A percentile compares a stretch with the other conserved stretches of the same genome.
These are phyloP conservation scores for Juncus inflexus DNA, from an alignment of 176 grass and related monocot species.

Conservation along the genomic window DNA sequence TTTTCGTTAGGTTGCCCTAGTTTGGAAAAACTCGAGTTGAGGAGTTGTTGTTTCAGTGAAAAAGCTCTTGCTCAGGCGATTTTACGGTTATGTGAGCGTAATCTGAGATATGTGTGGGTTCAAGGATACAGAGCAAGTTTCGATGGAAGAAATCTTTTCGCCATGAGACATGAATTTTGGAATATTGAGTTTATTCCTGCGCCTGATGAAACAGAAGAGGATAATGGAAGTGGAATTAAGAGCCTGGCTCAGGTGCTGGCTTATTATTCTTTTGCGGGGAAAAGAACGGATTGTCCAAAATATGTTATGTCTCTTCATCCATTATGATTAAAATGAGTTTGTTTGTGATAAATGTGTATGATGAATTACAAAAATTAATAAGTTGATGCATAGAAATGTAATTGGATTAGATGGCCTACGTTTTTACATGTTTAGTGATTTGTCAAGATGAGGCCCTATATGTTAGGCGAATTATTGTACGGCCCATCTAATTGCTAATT, in stretches of 20 bases:
- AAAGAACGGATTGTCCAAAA: constrained; percentile 22
- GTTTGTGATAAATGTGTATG: too few species aligned
- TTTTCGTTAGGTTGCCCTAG: constrained; percentile 7
- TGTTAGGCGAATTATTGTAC: too few species aligned
- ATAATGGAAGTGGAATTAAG: background rate
- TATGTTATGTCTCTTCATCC: constrained; percentile 11
- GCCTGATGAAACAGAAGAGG: background rate
- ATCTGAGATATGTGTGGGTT: constrained; percentile 37
- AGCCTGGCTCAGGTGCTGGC: constrained; percentile 31
- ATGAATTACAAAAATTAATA: background rate
- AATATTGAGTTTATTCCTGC: constrained; percentile 39
- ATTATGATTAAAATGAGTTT: background rate
- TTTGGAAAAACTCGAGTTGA: constrained; percentile 25
- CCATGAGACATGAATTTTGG: constrained; percentile 1
- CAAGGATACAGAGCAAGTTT: constrained; percentile 28
- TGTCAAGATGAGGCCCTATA: too few species aligned
- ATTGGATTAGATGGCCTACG: too few species aligned
- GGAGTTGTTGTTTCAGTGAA: constrained; percentile 27
- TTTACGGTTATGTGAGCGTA: constrained; percentile 6
- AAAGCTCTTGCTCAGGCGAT: constrained; percentile 19
- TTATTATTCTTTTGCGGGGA: constrained; percentile 34
- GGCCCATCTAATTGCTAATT: background rate
- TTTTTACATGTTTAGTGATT: too few species aligned
- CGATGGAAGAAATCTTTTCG: constrained; percentile 12
- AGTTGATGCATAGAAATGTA: background rate